Conservation (phyloP, 1,284 basidiomycete genomes). For the Cronartium ribicola region DNA sequence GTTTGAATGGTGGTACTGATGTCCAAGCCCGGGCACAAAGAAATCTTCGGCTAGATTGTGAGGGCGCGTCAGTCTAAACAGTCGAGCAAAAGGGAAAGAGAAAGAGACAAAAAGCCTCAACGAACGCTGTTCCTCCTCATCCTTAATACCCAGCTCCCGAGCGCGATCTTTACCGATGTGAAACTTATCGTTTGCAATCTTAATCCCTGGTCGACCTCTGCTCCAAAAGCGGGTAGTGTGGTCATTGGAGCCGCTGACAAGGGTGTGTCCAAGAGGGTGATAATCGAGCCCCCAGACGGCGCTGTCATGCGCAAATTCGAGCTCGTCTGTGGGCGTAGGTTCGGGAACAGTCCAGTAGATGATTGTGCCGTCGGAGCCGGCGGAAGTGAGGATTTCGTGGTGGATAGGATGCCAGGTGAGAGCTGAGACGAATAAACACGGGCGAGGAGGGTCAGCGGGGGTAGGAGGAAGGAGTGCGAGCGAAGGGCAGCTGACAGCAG, state of each 20-base stretch:
- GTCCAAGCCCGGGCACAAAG: slow-evolving; percentile 36
- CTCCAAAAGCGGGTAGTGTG: slow-evolving; percentile 98
- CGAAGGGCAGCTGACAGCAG: slow-evolving; percentile 67
- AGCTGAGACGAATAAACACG: slow-evolving; percentile 55
- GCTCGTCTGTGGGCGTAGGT: slow-evolving; percentile 66
- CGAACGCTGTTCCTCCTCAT: slow-evolving; percentile 40
- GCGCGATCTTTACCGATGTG: slow-evolving; percentile 42
- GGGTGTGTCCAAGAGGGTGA: slow-evolving; percentile 91
- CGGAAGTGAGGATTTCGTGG: slow-evolving; percentile 77
- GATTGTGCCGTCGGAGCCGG: slow-evolving; percentile 87
- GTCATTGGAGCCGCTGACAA: slow-evolving; percentile 89
- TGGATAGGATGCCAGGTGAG: slow-evolving; percentile 94
- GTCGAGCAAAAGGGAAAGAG: neutral
- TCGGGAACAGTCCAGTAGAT: slow-evolving; percentile 79
- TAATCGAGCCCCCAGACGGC: slow-evolving; percentile 93
- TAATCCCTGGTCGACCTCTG: slow-evolving; percentile 67
- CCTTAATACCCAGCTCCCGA: slow-evolving; percentile 39
- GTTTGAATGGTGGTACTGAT: slow-evolving; percentile 20
- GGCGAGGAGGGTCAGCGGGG: neutral
- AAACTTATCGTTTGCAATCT: slow-evolving; percentile 42
- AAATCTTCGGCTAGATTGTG: slow-evolving; percentile 29
- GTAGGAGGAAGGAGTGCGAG: slow-evolving; percentile 12
- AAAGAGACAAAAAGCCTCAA: neutral
- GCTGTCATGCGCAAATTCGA: slow-evolving; percentile 90
- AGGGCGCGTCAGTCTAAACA: neutral